Percentiles rank a stretch among this genome's conserved stretches.
These are phyloP conservation scores for Juncus effusus DNA, from an alignment of 176 grass and related monocot species.

Conservation along the genomic window DNA sequence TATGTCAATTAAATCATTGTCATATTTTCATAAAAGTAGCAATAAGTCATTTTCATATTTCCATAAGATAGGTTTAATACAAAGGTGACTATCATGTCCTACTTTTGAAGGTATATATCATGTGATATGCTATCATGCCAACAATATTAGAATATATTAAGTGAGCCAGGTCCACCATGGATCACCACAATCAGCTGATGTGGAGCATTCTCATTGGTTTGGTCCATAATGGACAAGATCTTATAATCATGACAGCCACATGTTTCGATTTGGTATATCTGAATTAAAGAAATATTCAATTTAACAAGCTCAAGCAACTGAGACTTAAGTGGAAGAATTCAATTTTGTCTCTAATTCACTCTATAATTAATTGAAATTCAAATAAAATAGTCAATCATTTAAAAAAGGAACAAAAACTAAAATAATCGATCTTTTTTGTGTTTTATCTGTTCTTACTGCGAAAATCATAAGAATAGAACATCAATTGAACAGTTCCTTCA, in stretches of 20 bases:
- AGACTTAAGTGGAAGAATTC: not conserved
- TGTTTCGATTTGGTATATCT: not conserved
- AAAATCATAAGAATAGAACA: too few species aligned
- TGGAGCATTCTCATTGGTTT: too few species aligned
- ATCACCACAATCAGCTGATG: too few species aligned
- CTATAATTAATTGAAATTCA: not conserved
- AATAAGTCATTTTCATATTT: slow-evolving; percentile 8
- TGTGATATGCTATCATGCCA: slow-evolving; percentile 16
- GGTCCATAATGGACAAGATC: not conserved
- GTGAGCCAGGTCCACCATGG: too few species aligned
- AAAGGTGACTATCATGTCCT: not conserved
- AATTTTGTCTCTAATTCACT: slow-evolving; percentile 8
- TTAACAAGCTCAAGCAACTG: slow-evolving; percentile 11
- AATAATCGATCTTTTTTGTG: not conserved
- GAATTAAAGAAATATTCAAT: not conserved
- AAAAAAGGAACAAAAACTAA: not conserved
- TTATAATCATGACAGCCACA: slow-evolving; percentile 10
- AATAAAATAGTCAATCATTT: slow-evolving; percentile 12
- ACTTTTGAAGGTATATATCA: slow-evolving; percentile 13
- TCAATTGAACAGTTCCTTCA: too few species aligned
- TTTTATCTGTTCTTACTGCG: too few species aligned
- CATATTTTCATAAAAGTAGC: not conserved
- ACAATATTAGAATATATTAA: not conserved
- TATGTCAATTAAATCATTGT: too few species aligned
- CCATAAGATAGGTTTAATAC: not conserved